Evolutionary conservation across 768 basidiomycete species (phyloP), one percentile per base, ranked within the genome.

Genomic region (Trametes meyenii): DNA sequence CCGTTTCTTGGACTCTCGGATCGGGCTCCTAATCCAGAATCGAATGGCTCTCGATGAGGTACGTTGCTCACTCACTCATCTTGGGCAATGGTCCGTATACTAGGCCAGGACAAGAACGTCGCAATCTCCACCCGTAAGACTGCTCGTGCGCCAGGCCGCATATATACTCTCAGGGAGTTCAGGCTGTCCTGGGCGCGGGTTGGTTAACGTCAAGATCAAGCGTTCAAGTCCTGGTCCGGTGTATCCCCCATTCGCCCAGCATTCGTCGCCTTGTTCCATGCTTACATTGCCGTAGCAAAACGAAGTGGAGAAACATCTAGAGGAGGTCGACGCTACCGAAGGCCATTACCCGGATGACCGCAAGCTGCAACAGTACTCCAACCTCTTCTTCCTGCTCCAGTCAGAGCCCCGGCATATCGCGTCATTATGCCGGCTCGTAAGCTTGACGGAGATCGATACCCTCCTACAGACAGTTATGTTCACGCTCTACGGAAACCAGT

Each of bases 401-500:
- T 94, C 93, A 36, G 97, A 99, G 73, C 97, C 97, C 14, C 88
- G 96, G 44, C 97, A 99, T 76, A 90, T 98, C 67, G 97, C 97
- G 39, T 88, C 92, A 52, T 85, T 99, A 23, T 98, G 97, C 70
- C 90, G 97, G 17, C 90, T 99, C 61, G 97, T 99, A 76, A 94
- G 90, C 66, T 78, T 99, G 40, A 87, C 92, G 49, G 97, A 99
- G 79, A 98, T 99, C 71, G 97, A 99, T 75, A 98, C 97, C 48
- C 89, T 99, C 61, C 86, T 99, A 26, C 97, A 99, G 75, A 99
- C 97, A 2, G 97, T 99, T 75, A 99, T 99, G 97, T 99, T 99
- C 78, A 98, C 97, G 17, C 85, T 99, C 29, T 99, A 98, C 73
- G 97, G 97, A 96, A 99, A 80, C 96, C 98, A 72, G 62, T 72